phyloP scores from a whole-genome alignment of 2,329 filamentous ascomycete species.

The Penicillium brasilianum region DNA sequence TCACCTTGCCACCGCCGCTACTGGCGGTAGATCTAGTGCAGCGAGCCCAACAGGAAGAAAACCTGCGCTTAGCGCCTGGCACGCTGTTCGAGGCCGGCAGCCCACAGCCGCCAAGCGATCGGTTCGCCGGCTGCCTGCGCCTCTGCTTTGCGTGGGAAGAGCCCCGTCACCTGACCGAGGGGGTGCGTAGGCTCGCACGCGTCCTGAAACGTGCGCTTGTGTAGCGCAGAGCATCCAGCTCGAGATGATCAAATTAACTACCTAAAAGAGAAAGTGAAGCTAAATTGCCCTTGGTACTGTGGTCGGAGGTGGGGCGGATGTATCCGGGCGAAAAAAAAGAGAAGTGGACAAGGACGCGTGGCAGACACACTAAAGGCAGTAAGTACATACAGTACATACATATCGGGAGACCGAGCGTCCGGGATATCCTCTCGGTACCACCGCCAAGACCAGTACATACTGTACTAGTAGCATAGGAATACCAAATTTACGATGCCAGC shows the following conservation, averaged over 20 bases:
- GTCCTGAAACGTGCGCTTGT: slow-evolving; percentile 24
- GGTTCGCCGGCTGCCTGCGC: slow-evolving; percentile 66
- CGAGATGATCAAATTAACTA: background rate
- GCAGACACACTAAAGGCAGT: slow-evolving; percentile 7
- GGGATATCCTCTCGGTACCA: background rate
- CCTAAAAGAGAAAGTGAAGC: background rate
- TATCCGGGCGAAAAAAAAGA: slow-evolving; percentile 3
- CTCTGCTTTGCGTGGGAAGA: slow-evolving; percentile 77
- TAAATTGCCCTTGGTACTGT: background rate
- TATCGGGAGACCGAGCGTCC: background rate
- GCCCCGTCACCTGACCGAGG: slow-evolving; percentile 68
- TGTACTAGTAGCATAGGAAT: background rate
- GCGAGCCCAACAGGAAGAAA: slow-evolving; percentile 65
- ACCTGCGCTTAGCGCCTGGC: slow-evolving; percentile 71
- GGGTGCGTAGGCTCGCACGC: slow-evolving; percentile 65
- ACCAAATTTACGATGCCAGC: background rate
- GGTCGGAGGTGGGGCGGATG: slow-evolving; percentile 5
- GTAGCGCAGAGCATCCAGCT: background rate
- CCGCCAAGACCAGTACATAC: background rate
- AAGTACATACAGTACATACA: no score
- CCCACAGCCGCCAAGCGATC: slow-evolving; percentile 51
- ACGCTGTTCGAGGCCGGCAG: slow-evolving; percentile 72
- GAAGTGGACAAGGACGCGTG: slow-evolving; percentile 22
- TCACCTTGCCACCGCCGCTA: slow-evolving; percentile 64
- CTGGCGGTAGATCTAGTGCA: slow-evolving; percentile 61